These are phyloP conservation scores for Dendrobium chrysotoxum DNA, from an alignment of 106 monocot species.

Conservation along the genomic window DNA sequence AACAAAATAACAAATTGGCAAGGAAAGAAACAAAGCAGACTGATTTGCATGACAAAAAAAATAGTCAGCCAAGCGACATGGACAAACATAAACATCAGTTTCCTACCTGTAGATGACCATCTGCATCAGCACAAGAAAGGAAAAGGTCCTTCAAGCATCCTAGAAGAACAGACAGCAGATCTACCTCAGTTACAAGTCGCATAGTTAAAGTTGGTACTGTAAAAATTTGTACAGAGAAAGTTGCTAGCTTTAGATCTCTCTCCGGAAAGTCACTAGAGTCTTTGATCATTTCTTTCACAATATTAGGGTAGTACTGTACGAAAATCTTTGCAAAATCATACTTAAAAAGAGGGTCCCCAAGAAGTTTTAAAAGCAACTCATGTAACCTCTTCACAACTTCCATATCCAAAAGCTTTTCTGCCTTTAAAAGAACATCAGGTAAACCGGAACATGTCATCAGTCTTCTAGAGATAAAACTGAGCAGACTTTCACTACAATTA, in stretches of 20 bases:
- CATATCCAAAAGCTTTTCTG: slow-evolving; percentile 60
- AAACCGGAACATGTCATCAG: slow-evolving; percentile 36
- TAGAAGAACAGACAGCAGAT: slow-evolving; percentile 15
- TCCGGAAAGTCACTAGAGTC: slow-evolving; percentile 30
- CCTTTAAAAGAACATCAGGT: slow-evolving; percentile 45
- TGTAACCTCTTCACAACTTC: slow-evolving; percentile 63
- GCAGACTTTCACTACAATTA: slow-evolving; percentile 62
- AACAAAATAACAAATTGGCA: not conserved
- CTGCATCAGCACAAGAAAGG: slow-evolving; percentile 16
- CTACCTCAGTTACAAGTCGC: slow-evolving; percentile 36
- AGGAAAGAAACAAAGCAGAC: not conserved
- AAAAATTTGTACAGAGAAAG: slow-evolving; percentile 92
- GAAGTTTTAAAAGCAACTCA: slow-evolving; percentile 78
- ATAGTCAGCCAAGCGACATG: not conserved
- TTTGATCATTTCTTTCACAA: slow-evolving; percentile 40
- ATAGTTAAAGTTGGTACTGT: slow-evolving; percentile 76
- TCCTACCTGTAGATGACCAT: slow-evolving; percentile 22
- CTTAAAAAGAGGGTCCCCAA: slow-evolving; percentile 84
- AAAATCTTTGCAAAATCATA: slow-evolving; percentile 75
- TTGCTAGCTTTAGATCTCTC: slow-evolving; percentile 38
- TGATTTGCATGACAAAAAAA: not conserved
- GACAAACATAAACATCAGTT: slow-evolving; percentile 12
- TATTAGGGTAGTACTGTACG: slow-evolving; percentile 46
- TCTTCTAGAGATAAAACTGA: slow-evolving; percentile 52
- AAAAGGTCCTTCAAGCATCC: slow-evolving; percentile 22